A percentile compares a stretch with the other conserved stretches of the same genome.
phyloP scores from a whole-genome alignment of 495 filamentous ascomycete genomes.

The Penicillium nucicola region DNA sequence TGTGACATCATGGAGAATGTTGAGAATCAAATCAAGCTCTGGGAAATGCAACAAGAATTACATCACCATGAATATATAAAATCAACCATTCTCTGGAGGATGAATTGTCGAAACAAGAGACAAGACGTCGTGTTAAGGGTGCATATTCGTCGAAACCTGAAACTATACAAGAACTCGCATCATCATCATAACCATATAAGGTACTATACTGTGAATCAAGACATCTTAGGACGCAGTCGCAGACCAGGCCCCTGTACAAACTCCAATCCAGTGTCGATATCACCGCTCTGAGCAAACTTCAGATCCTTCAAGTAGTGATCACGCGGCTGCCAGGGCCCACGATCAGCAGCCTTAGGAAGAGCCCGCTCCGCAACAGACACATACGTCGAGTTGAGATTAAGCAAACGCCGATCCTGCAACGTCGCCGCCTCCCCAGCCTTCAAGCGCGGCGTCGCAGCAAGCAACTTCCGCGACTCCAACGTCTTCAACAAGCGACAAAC shows the following conservation, averaged over 20 bases:
- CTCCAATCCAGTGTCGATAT: constrained; percentile 38
- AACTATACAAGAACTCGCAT: too few species aligned
- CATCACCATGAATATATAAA: too few species aligned
- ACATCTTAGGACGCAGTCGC: constrained; percentile 19
- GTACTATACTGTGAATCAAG: too few species aligned
- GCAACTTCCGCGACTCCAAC: constrained; percentile 35
- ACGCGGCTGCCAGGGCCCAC: constrained; percentile 53
- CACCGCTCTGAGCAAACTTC: constrained; percentile 46
- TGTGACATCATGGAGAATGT: constrained; percentile 2
- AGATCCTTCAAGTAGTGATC: constrained; percentile 53
- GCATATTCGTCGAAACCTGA: too few species aligned
- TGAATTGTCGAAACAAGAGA: too few species aligned
- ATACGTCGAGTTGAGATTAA: constrained; percentile 52
- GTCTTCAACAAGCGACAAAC: constrained; percentile 42
- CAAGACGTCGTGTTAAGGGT: too few species aligned
- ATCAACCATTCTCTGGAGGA: too few species aligned
- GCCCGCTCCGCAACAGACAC: constrained; percentile 33
- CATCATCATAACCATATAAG: too few species aligned
- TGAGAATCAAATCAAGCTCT: too few species aligned
- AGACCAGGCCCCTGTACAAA: constrained; percentile 25
- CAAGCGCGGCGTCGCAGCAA: constrained; percentile 38
- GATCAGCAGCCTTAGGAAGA: constrained; percentile 44
- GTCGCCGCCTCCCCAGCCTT: constrained; percentile 26
- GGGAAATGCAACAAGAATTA: too few species aligned
- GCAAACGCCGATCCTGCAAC: constrained; percentile 31